phyloP scores from a whole-genome alignment of 306 rosid species.

The Vigna unguiculata region DNA sequence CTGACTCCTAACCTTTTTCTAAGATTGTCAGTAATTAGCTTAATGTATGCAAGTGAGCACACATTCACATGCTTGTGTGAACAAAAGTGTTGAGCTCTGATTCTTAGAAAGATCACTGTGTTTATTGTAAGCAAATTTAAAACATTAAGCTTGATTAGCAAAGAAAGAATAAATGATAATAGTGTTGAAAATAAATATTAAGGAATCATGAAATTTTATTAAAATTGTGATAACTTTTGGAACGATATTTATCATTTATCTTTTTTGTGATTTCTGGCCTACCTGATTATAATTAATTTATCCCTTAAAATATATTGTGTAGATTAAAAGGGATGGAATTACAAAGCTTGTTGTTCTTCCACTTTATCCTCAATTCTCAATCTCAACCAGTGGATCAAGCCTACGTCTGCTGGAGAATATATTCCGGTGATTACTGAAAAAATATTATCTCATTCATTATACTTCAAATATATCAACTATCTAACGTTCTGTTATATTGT shows the following conservation, averaged over 20 bases:
- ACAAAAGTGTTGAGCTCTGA: not conserved
- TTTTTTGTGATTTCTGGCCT: not conserved
- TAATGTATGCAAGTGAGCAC: not conserved
- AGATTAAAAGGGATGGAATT: slow-evolving; percentile 85
- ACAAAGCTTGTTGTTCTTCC: slow-evolving; percentile 89
- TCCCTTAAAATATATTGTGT: slow-evolving; percentile 24
- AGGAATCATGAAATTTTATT: not conserved
- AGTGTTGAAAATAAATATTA: not conserved
- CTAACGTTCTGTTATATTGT: slow-evolving; percentile 35
- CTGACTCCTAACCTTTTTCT: not conserved
- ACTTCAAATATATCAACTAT: slow-evolving; percentile 6
- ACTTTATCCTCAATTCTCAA: slow-evolving; percentile 93
- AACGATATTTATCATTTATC: slow-evolving; percentile 10
- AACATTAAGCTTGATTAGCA: not conserved
- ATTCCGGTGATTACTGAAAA: slow-evolving; percentile 61
- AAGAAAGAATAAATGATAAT: not conserved
- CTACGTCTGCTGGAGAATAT: slow-evolving; percentile 85
- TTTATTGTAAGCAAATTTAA: no score
- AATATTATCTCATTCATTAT: slow-evolving; percentile 14
- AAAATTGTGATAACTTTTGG: not conserved
- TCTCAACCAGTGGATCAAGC: slow-evolving; percentile 94
- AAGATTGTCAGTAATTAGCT: not conserved
- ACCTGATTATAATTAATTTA: slow-evolving; percentile 38
- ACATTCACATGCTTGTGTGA: not conserved
- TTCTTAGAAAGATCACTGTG: not conserved